These are phyloP conservation scores for Elaeis oleifera DNA, from an alignment of 202 grass and related monocot genomes.

Conservation along the genomic window DNA sequence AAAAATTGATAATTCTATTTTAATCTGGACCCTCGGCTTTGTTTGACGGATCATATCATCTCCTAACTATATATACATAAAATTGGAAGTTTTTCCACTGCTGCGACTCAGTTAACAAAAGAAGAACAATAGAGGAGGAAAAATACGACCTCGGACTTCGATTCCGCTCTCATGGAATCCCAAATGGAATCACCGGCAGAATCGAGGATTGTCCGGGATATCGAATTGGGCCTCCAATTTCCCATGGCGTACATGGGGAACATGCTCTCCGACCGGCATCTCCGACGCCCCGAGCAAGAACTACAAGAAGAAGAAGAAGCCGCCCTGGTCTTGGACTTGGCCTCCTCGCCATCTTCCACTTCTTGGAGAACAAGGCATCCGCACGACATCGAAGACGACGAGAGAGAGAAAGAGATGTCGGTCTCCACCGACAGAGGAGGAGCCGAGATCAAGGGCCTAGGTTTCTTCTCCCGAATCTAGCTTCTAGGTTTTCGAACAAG, in stretches of 20 bases:
- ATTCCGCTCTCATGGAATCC: slow-evolving; percentile 75
- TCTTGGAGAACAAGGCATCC: slow-evolving; percentile 66
- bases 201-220: slow-evolving; percentile 48
- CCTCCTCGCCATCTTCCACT: slow-evolving; percentile 44
- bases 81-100: too few species aligned
- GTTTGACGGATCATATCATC: too few species aligned
- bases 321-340: slow-evolving; percentile 18
- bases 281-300: slow-evolving; percentile 27
- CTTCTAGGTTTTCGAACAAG: too few species aligned
- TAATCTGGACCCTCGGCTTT: too few species aligned
- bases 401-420: too few species aligned
- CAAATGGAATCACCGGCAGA: slow-evolving; percentile 74
- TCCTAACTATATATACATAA: too few species aligned
- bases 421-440: too few species aligned
- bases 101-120: too few species aligned
- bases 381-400: slow-evolving; percentile 33
- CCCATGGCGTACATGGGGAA: slow-evolving; percentile 68
- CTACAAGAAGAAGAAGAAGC: slow-evolving; percentile 20
- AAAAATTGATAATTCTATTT: too few species aligned
- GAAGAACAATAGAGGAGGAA: too few species aligned
- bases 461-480: too few species aligned
- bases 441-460: too few species aligned
- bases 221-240: slow-evolving; percentile 33
- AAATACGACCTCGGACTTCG: slow-evolving; percentile 64
- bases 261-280: background rate